Base-by-base conservation (phyloP, 768 basidiomycete genomes). In the Boletus pseudopeckii region DNA sequence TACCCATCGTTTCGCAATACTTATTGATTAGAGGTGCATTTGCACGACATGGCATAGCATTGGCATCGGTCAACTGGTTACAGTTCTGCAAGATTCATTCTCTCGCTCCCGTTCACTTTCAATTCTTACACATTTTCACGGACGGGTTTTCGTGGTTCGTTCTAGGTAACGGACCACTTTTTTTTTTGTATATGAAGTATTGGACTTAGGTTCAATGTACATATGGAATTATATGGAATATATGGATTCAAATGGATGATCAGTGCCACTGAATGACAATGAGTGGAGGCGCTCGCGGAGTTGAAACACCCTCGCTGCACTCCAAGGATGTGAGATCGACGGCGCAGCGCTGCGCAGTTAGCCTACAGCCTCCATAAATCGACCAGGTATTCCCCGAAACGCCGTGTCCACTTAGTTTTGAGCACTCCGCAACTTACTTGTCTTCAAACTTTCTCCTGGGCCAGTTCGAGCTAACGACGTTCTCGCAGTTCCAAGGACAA, bases 1-100 rank as follows among this genome's bases (percentile, higher is more conserved):
- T 33, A 36, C 42, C 20, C 36, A 30, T 41, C 4, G 42, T 30
- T 53, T 48, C 40, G 33, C 56, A 65, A 49, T 24, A 22, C 17
- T 54, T n/a, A 34, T 28, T 26, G 2, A 34, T 13, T 63, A 65
- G 55, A 62, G 17, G 26, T 59, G 53, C 47, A 62, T 33, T 52
- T 20, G 33, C 54, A 65, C 28, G 17, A 14, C 48, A 64, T 42
- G 10, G 52, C 56, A 64, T 58, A n/a, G 45, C 45, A 63, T 57
- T 30, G 36, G 37, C 45, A 59, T 54, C 7, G 5, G 26, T 54
- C 1, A 34, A 43, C 11, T 24, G 28, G 33, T 32, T 33, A 39
- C 14, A 52, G 36, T 57, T 48, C 53, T 53, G 44, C 54, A 57
- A 13, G 32, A 15, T 26, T 52, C 10, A 18, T 43, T 22, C 52